Base-by-base conservation (phyloP, 148 eudicot genomes). In the Dysphania ambrosioides region DNA sequence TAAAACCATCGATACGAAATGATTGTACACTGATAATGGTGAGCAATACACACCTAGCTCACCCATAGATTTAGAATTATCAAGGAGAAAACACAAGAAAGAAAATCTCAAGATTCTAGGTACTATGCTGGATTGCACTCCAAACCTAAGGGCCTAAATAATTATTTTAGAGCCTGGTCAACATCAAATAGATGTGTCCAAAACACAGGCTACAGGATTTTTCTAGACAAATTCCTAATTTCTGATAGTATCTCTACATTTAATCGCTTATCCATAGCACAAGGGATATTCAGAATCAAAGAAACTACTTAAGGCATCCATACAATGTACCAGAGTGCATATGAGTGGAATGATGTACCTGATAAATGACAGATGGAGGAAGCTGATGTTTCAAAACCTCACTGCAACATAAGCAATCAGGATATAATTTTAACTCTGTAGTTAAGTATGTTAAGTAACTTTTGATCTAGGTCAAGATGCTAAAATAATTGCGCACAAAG, bases 301-400 rank as follows among this genome's bases (percentile, higher is more conserved):
- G 30, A 44, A 2, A 35, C 11, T 35, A 67, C 11, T 35, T 61
- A 31, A 6, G 23, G 36, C 53, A 66, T 75, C 5, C 24, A 53
- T 32, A 19, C 13, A 53, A 5, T 32, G 31, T 31, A 16, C 21
- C 7, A 30, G n/a, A 61, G 66, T n/a, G 16, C 66, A 31, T 13
- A 29, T 4, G 3, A 5, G 16, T 18, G 40, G 60, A 55, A 64
- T 74, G 26, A 40, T 21, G 59, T 79, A 94, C 98, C 97, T 94
- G 96, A 76, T 91, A 92, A 75, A 88, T 83, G 72, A 92, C 97
- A 68, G 84, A 70, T 24, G 72, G 41, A 66, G 98, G 97, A 73
- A 92, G 96, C 78, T 75, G 77, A 58, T 83, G 77, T 80, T 87
- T 82, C 77, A 94, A 71, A 42, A 86, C 87, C 79, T 90, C 87